Percentiles rank a stretch among this genome's conserved stretches.
Conservation (phyloP, 495 filamentous ascomycete species). For the Annulohypoxylon maeteangense region DNA sequence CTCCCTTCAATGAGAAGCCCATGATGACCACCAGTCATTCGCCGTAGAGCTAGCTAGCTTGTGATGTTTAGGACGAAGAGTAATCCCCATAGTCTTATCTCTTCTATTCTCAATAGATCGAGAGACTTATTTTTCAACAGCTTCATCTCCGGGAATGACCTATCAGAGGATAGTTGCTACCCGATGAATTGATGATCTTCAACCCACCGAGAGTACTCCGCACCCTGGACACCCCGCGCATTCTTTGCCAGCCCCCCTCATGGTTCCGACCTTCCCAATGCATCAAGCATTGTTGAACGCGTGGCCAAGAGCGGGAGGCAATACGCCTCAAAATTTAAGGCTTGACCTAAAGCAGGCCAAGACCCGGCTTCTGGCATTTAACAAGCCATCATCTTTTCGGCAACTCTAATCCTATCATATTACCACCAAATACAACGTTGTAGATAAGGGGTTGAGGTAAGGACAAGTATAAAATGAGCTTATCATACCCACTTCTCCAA, state of each 20-base stretch:
- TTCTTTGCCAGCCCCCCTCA: neutral
- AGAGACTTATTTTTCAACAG: neutral
- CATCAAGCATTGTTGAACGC: conserved; percentile 16
- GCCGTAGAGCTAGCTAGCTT: conserved; percentile 3
- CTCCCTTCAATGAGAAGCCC: conserved; percentile 26
- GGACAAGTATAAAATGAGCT: neutral
- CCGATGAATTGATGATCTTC: conserved; percentile 13
- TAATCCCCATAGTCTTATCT: conserved; percentile 29
- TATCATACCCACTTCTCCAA: conserved; percentile 27
- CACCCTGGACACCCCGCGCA: conserved; percentile 19
- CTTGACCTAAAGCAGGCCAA: conserved; percentile 12
- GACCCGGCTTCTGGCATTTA: conserved; percentile 15
- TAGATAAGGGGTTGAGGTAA: neutral
- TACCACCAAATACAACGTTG: neutral
- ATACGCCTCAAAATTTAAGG: conserved; percentile 3
- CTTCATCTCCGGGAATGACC: conserved; percentile 13
- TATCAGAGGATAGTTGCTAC: conserved; percentile 23
- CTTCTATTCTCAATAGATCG: conserved; percentile 1
- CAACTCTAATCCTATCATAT: conserved; percentile 14
- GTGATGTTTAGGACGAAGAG: neutral
- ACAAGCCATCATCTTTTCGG: conserved; percentile 27
- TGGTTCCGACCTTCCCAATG: conserved; percentile 39
- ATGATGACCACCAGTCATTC: conserved; percentile 22
- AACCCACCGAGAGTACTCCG: conserved; percentile 16
- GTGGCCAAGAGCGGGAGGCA: conserved; percentile 12